Evolutionary conservation across 139 green algal species (phyloP), one percentile per base, ranked within the genome.

Genomic region (Mychonastes homosphaera): DNA sequence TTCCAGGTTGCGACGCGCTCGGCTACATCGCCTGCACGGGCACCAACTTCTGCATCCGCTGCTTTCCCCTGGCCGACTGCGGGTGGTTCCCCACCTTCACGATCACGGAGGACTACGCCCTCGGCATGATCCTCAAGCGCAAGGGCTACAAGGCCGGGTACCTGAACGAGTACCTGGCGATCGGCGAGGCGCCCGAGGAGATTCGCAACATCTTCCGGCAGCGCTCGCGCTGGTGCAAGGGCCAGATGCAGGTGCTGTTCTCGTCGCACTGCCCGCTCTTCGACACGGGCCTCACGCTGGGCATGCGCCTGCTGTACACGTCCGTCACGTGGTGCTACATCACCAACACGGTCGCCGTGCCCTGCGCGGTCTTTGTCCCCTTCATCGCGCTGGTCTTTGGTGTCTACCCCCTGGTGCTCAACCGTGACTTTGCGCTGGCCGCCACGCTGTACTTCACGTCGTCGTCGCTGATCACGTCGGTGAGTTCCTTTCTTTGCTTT

Each of bases 161-260:
- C 53, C 53, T 69, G 16, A 69, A 69, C 36, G 62, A 69, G 62
- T 69, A 69, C 53, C 26, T 69, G 33, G 62, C 62, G 21, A 69
- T 85, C 38, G 82, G 82, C 24, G 82, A 90, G 75, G 84, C 84
- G 4, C 84, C 84, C 30, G 81, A 89, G 39, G 79, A 91, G 56
- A 76, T 86, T 24, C 78, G 84, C 40, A 87, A 91, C 53, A 83
- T 82, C 69, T 91, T 87, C 78, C 79, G 86, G 52, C 84, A 91
- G 70, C 72, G 84, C 43, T 89, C 81, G 2, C 79, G 84, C 51
- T 91, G 84, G 84, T 79, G 73, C 75, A 91, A 91, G 69, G 83
- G 83, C 6, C 80, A 87, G 64, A 84, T 84, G 63, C 80, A 87
- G 66, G 60, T 74, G 26, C 72, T 77, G 43, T 78, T 71, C 56